A percentile compares a stretch with the other conserved stretches of the same genome.
phyloP scores from a whole-genome alignment of 106 monocot genomes.

The Allium fistulosum region DNA sequence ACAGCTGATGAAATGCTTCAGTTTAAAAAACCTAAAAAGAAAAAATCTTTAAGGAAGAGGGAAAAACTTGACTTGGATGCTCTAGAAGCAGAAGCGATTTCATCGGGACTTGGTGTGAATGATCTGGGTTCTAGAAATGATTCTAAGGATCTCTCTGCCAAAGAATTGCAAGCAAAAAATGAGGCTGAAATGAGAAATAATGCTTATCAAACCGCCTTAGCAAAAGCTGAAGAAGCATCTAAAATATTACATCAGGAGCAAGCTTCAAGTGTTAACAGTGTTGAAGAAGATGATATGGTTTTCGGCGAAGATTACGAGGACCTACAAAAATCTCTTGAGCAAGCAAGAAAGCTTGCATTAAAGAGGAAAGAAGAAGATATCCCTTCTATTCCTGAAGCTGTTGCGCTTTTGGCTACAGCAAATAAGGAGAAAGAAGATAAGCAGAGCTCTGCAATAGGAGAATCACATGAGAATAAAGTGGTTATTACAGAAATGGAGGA shows the following conservation, averaged over 20 bases:
- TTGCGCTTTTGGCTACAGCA: conserved; percentile 43
- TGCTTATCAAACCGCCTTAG: conserved; percentile 72
- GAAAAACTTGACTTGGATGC: conserved; percentile 86
- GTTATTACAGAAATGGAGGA: conserved; percentile 98
- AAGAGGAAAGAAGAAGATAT: conserved; percentile 46
- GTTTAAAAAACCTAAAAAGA: conserved; percentile 96
- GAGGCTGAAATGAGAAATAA: conserved; percentile 58
- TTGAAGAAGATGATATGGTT: conserved; percentile 49
- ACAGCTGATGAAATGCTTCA: conserved; percentile 92
- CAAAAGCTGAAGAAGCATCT: conserved; percentile 88
- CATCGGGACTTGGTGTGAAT: conserved; percentile 57
- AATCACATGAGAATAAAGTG: conserved; percentile 58
- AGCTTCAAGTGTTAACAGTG: conserved; percentile 19
- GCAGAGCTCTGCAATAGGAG: conserved; percentile 17
- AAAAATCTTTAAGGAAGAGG: conserved; percentile 90
- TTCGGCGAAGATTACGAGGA: conserved; percentile 99
- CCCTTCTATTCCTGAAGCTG: conserved; percentile 49
- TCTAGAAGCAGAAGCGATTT: conserved; percentile 83
- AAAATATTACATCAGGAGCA: conserved; percentile 46
- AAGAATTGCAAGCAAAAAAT: conserved; percentile 47
- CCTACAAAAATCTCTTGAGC: conserved; percentile 78
- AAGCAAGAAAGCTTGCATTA: conserved; percentile 75
- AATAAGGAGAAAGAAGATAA: conserved; percentile 30
- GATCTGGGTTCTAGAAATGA: conserved; percentile 88
- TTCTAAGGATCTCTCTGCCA: conserved; percentile 34